Evolutionary conservation across 805 yeast genomes (phyloP), one percentile per base, ranked within the genome.

Genomic region (Saccharomycopsis sp.): DNA sequence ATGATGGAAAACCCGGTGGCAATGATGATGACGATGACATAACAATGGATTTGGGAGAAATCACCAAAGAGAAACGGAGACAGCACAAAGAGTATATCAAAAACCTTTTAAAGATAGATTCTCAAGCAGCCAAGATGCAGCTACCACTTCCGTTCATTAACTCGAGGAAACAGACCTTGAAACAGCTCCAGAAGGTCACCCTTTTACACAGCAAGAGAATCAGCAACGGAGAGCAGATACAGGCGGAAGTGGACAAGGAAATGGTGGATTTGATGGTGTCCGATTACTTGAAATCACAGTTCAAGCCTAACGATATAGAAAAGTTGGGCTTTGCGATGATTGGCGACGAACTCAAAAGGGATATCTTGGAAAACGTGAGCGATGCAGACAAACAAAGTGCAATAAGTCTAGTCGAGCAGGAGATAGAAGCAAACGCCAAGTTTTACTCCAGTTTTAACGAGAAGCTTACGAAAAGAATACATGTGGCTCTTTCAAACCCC

Each of bases 71-170:
- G 23, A 65, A 66, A 50, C 58, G 61, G 23, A 54, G 60, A 37
- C 55, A 29, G 1, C 29, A 63, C 15, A 55, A 54, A 24, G 52
- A 60, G n/a, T 57, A 61, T 24, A 52, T 62, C 1, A 15, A 55
- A 51, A 59, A 58, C 24, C 70, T 69, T 12, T 60, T 71, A 40
- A 62, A 71, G 5, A 67, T 81, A 46, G 64, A 81, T 52, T 78
- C 86, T 0, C 75, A 71, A 58, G 83, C 73, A 1, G 67, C 80
- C 1, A 81, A 78, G 63, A 66, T 68, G 53, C 78, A 73, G 0
- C 70, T 83, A 7, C 71, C 73, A 0, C 70, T 79, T 14, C 83
- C 82, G 1, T 53, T 71, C 1, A 50, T 68, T 5, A 50, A 58
- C 12, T 57, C 59, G 3, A 24, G 52, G 41, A 52, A 40, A 21